Evolutionary conservation across 805 yeast genomes (phyloP), one percentile per base, ranked within the genome.

Genomic region (Pachysolen tannophilus): DNA sequence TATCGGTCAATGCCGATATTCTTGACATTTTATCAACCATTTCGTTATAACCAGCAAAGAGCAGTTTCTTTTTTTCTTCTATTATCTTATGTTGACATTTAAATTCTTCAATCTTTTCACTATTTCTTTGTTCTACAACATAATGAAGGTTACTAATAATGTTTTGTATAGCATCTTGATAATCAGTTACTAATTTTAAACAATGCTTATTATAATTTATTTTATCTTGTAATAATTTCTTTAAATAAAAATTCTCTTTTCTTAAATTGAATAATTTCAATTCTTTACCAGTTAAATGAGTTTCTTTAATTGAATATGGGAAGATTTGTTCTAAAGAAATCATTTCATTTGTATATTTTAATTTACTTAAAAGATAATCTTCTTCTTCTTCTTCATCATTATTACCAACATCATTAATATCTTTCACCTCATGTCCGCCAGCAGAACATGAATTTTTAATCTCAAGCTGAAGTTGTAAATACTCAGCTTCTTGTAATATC

Each of bases 161-260:
- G 15, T 19, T 13, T 16, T 24, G 5, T 4, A 40, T 32, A n/a
- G 28, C 34, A 19, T n/a, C 25, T 21, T 42, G 43, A 31, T 40
- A 42, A 13, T 37, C 41, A 13, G 23, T 35, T 4, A 42, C 21
- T n/a, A 35, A 11, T 6, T 16, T 26, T 13, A 40, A 20, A 13
- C 34, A 19, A 14, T 23, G 34, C 20, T 25, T 20, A 14, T 38
- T 41, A 34, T 38, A 41, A 5, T 28, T n/a, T 9, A 31, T 11
- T 20, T 40, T 35, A 18, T 41, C 37, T 5, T 20, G 16, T 10
- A 33, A 10, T 19, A 38, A 23, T 8, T 18, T 14, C 8, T 14
- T 16, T 14, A 35, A 18, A n/a, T 30, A 18, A 24, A 17, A 15
- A 14, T 24, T 24, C 23, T 35, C 38, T 15, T 19, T 21, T 25